These are phyloP conservation scores for Ogataea zsoltii DNA, from an alignment of 805 yeast species.

Conservation along the genomic window DNA sequence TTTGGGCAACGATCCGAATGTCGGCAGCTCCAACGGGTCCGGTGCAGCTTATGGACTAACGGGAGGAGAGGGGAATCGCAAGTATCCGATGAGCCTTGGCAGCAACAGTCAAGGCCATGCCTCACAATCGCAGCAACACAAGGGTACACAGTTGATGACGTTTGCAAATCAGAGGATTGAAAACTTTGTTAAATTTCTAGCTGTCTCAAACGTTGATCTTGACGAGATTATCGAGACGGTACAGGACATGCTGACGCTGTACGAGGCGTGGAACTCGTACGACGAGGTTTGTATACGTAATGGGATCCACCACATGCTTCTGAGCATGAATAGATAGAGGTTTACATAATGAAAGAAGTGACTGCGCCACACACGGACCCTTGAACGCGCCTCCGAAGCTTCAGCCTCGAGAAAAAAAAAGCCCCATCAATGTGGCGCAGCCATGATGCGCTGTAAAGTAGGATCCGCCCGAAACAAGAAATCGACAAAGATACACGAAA, in stretches of 20 bases:
- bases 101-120: not conserved
- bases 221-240: slow-evolving; percentile 78
- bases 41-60: not conserved
- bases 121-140: slow-evolving; percentile 3
- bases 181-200: slow-evolving; percentile 63
- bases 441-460: slow-evolving; percentile 2
- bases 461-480: slow-evolving; percentile 4
- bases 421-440: not conserved
- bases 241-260: slow-evolving; percentile 79
- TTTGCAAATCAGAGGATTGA: slow-evolving; percentile 44
- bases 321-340: slow-evolving; percentile 23
- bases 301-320: slow-evolving; percentile 40
- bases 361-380: slow-evolving; percentile 6
- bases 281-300: slow-evolving; percentile 64
- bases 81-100: slow-evolving; percentile 6
- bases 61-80: slow-evolving; percentile 4
- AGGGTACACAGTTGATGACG: not conserved
- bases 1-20: slow-evolving; percentile 40
- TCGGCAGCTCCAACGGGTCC: not conserved
- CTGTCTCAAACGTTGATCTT: slow-evolving; percentile 72
- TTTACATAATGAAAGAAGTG: not conserved
- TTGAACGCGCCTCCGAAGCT: slow-evolving; percentile 1
- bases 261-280: slow-evolving; percentile 85
- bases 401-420: not conserved
- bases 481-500: slow-evolving; percentile 10